Base-by-base conservation (phyloP, 1,139 yeast genomes). In the Kodamaea sp. region DNA sequence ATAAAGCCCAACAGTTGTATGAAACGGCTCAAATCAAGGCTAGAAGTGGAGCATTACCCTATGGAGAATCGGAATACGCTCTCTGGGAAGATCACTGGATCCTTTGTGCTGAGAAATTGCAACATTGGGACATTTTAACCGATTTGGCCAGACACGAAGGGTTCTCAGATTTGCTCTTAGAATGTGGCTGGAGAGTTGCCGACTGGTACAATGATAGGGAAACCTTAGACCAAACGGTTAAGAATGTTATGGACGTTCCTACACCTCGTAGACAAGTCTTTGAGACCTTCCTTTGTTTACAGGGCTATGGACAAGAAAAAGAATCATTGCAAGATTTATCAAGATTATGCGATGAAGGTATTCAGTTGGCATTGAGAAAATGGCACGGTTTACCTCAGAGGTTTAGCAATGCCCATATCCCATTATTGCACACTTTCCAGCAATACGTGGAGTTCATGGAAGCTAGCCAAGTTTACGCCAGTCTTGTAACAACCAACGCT, bases 21-120 rank as follows among this genome's bases (percentile, higher is more conserved):
- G 99, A 94, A 61, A 80, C 89, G n/a, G 98, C 98, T 1, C 98
- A 94, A 62, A 85, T 94, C 40, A 90, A 92, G 50, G 98, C 98
- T 0, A 71, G 98, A 40, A 84, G 95, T 53, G 98, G 98, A 2
- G 95, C 87, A 3, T 67, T 92, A 32, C 98, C 98, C 0, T 94
- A 88, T 56, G 88, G 96, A 16, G 97, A 94, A 53, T 80, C 96
- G 1, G 99, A 94, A 53, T 94, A 94, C 53, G 82, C 95, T 0
- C 68, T 94, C 29, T 94, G 99, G 99, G 99, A 94, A 63, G 98
- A 94, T 55, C 95, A 92, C 50, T 94, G 98, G 99, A 88, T 94
- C 37, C 65, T 87, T 23, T 90, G 98, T 67, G 96, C 98, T 2
- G 97, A 94, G 55, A 92, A 94, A 55, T 68, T 94, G 34, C 99